Evolutionary conservation across 1,284 basidiomycete species (phyloP), one percentile per base, ranked within the genome.

Genomic region (Cryptococcus deneoformans): DNA sequence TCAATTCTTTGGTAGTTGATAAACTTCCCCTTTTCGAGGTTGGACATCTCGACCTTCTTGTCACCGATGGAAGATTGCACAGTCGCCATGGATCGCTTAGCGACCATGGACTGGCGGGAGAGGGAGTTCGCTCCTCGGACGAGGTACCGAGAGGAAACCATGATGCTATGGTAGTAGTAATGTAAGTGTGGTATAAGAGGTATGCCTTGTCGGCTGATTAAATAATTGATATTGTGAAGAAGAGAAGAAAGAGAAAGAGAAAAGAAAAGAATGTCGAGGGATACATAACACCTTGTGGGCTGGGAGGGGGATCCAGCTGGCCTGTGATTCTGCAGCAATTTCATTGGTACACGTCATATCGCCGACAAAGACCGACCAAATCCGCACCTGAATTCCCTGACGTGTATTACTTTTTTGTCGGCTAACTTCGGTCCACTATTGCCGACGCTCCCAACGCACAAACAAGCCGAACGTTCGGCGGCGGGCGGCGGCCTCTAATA

Each of bases 1-100:
- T 95, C 92, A 74, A 95, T 96, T 62, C 92, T 87, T 81, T 95
- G 93, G 80, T 97, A 97, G 86, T 97, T 96, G 82, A 97, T 94
- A 78, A 84, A 95, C 62, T 85, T 71, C 47, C 72, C 75, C 65
- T 85, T 86, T 71, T 85, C 87, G 74, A 88, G 86, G 80, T 95
- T 92, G 52, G 89, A 91, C 92, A 96, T 95, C 68, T 89, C 80
- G 56, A 96, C 92, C 82, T 93, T 92, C 65, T 87, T 92, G 76
- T 92, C 90, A 61, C 91, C 92, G 69, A 95, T 94, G 24, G 60
- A 58, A 16, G 66, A 66, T 48, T 67, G 61, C 53, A 75, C 70
- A 53, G 74, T 73, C 48, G 74, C 74, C 67, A 72, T 71, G 20
- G 69, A 67, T 53, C 70, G 56, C 51, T 54, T 54, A 14, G 54